These are phyloP conservation scores for Hymenoscyphus linearis DNA, from an alignment of 2,329 filamentous ascomycete species.

Conservation along the genomic window DNA sequence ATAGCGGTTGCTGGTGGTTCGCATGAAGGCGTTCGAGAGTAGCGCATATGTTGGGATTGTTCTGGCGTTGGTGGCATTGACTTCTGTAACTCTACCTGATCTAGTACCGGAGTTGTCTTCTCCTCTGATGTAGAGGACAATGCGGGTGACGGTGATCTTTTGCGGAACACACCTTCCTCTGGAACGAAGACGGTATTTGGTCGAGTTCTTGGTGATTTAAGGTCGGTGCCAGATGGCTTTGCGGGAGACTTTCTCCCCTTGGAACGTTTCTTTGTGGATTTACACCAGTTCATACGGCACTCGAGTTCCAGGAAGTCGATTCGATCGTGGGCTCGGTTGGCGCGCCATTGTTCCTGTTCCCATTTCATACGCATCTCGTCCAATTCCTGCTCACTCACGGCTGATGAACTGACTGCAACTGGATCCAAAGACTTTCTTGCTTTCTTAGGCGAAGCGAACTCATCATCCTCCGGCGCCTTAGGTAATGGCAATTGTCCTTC, in stretches of 20 bases:
- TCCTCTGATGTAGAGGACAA: slow-evolving; percentile 24
- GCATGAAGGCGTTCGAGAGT: slow-evolving; percentile 55
- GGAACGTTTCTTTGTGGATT: slow-evolving; percentile 39
- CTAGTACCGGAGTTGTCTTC: slow-evolving; percentile 6
- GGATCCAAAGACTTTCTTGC: slow-evolving; percentile 40
- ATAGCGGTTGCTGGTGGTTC: slow-evolving; percentile 57
- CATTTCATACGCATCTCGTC: slow-evolving; percentile 41
- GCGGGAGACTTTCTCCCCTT: not conserved
- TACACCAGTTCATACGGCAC: slow-evolving; percentile 63
- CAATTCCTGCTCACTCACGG: slow-evolving; percentile 42
- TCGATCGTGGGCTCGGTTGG: slow-evolving; percentile 65
- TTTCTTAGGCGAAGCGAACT: slow-evolving; percentile 58
- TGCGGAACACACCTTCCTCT: slow-evolving; percentile 58
- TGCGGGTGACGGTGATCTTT: slow-evolving; percentile 40
- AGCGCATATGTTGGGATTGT: slow-evolving; percentile 26
- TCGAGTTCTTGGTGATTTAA: slow-evolving; percentile 2
- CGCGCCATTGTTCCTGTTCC: slow-evolving; percentile 47
- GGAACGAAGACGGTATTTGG: slow-evolving; percentile 46
- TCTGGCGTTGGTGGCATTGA: slow-evolving; percentile 5
- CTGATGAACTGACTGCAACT: slow-evolving; percentile 49
- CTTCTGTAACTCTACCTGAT: not conserved
- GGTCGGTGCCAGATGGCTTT: not conserved
- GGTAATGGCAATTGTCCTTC: slow-evolving; percentile 67
- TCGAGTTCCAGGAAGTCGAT: slow-evolving; percentile 73
- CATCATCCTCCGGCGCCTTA: slow-evolving; percentile 48